These are phyloP conservation scores for Pestalotiopsis fici DNA, from an alignment of 2,329 filamentous ascomycete genomes.

Conservation along the genomic window DNA sequence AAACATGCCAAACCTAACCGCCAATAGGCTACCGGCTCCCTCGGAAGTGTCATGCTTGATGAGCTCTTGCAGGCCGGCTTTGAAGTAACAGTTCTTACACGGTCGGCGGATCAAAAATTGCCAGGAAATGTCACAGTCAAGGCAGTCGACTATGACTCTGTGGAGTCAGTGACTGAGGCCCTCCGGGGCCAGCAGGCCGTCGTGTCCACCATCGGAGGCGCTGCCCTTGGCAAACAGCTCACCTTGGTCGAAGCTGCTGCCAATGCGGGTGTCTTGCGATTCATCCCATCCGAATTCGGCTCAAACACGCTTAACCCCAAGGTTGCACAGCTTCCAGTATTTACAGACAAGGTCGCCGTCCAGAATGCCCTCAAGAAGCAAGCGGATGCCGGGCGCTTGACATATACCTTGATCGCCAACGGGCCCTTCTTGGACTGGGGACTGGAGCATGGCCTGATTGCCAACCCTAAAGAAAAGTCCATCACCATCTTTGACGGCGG, in stretches of 20 bases:
- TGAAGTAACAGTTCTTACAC: background rate
- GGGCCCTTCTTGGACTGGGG: conserved; percentile 63
- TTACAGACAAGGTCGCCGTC: conserved; percentile 47
- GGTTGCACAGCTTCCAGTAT: conserved; percentile 47
- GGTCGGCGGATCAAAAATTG: background rate
- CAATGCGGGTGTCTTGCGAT: conserved; percentile 60
- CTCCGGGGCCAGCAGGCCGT: conserved; percentile 61
- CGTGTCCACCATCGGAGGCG: conserved; percentile 45
- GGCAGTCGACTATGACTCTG: conserved; percentile 11
- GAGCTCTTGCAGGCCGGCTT: background rate
- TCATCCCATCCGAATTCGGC: conserved; percentile 60
- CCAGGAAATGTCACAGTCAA: background rate
- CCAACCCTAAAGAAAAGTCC: background rate
- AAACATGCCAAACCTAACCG: background rate
- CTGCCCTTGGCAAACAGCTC: conserved; percentile 39
- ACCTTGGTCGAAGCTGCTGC: conserved; percentile 58
- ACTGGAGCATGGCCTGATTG: conserved; percentile 35
- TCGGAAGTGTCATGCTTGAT: background rate
- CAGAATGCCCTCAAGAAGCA: conserved; percentile 41
- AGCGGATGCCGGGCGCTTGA: conserved; percentile 40
- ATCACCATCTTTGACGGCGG: conserved; percentile 51
- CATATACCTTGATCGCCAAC: conserved; percentile 56
- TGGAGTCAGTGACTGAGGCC: conserved; percentile 28
- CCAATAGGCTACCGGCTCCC: background rate
- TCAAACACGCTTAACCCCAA: conserved; percentile 22